Percentiles rank a stretch among this genome's conserved stretches.
Evolutionary conservation across 148 eudicot species (phyloP).

Genomic region (Rhododendron vialii): DNA sequence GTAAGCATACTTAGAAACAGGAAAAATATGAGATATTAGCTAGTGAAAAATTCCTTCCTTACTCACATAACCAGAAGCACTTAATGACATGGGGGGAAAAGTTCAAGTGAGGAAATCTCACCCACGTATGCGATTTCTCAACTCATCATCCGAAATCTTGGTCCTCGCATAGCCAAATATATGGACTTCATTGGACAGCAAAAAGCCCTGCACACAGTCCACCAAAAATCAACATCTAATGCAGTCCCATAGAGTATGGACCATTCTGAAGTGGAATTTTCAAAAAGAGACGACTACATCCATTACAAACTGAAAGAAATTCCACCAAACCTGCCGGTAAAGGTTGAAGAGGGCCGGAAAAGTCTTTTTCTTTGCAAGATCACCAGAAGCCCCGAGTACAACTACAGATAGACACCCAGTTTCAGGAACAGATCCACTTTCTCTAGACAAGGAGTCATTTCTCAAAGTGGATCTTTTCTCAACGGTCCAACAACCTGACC

Average conservation of each 20-base stretch:
- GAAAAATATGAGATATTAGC: neutral
- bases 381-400: conserved; percentile 98
- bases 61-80: neutral
- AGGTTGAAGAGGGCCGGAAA: conserved; percentile 95
- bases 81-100: neutral
- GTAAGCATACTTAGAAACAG: neutral
- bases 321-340: conserved; percentile 60
- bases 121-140: conserved; percentile 71
- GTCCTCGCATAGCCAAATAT: conserved; percentile 93
- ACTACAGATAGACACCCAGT: conserved; percentile 66
- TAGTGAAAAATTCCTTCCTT: neutral
- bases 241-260: neutral
- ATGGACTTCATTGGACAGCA: conserved; percentile 63
- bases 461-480: conserved; percentile 37
- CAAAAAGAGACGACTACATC: neutral
- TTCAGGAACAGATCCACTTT: conserved; percentile 38
- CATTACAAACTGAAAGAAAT: neutral
- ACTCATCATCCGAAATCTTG: conserved; percentile 67
- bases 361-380: conserved; percentile 99
- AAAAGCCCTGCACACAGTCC: conserved; percentile 48
- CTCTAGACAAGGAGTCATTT: conserved; percentile 33
- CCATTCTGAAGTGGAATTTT: neutral
- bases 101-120: conserved; percentile 31
- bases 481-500: conserved; percentile 42
- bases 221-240: neutral